Evolutionary conservation across 257 asterid species (phyloP).

Genomic region (Ballota nigra): DNA sequence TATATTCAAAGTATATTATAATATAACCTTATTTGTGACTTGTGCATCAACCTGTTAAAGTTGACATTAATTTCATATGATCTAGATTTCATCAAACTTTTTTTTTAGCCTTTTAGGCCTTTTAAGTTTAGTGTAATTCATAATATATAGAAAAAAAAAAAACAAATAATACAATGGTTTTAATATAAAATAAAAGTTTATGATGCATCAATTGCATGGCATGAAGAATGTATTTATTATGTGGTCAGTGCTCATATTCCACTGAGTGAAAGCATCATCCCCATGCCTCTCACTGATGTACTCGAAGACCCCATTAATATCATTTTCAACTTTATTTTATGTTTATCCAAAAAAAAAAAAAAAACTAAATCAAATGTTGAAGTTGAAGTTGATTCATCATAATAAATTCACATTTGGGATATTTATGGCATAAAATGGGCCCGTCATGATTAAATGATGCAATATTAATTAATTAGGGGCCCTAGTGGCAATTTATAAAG

Average conservation of each 20-base stretch:
- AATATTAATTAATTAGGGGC: background rate
- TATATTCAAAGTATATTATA: too few relatives aligned
- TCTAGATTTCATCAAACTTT: too few relatives aligned
- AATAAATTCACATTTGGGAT: background rate
- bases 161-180: too few relatives aligned
- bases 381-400: too few relatives aligned
- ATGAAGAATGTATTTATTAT: background rate
- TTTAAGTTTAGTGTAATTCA: too few relatives aligned
- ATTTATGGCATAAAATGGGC: background rate
- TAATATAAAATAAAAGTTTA: background rate
- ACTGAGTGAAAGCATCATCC: background rate
- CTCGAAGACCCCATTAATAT: background rate
- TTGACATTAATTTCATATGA: too few relatives aligned
- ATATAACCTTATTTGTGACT: too few relatives aligned
- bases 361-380: background rate
- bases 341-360: background rate
- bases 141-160: too few relatives aligned
- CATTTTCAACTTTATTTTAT: background rate
- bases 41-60: too few relatives aligned
- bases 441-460: background rate
- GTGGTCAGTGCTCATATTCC: background rate
- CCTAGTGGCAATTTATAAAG: background rate
- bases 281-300: constrained; percentile 11
- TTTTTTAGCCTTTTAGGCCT: too few relatives aligned
- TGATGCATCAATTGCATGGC: background rate